These are phyloP conservation scores for Phoenix dactylifera DNA, from an alignment of 176 grass and related monocot species.

Conservation along the genomic window DNA sequence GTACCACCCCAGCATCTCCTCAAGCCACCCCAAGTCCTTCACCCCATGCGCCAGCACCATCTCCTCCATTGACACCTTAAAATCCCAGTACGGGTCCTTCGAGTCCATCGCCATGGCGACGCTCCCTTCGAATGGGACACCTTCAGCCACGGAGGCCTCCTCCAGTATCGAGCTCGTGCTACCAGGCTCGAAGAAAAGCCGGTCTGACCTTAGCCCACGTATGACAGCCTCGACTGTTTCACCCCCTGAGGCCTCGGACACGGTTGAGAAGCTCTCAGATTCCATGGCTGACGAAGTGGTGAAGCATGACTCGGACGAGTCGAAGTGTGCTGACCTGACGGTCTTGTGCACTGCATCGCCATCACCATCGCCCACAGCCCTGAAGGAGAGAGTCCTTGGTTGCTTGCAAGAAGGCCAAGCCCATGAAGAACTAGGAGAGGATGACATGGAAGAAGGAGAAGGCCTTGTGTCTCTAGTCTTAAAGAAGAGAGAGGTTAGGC, in stretches of 20 bases:
- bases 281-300: conserved; percentile 37
- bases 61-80: conserved; percentile 64
- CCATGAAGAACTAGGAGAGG: conserved; percentile 12
- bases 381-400: conserved; percentile 30
- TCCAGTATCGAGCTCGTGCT: conserved; percentile 59
- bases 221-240: conserved; percentile 28
- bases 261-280: conserved; percentile 48
- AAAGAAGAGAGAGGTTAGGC: conserved; percentile 37
- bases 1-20: conserved; percentile 79
- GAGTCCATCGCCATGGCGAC: conserved; percentile 63
- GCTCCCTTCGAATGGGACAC: conserved; percentile 25
- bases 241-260: conserved; percentile 31
- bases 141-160: not conserved
- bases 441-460: not conserved
- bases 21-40: conserved; percentile 51
- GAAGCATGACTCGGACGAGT: conserved; percentile 53
- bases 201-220: conserved; percentile 41
- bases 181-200: conserved; percentile 54
- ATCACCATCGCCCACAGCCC: not conserved
- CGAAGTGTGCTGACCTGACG: conserved; percentile 41
- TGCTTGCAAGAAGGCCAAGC: conserved; percentile 51
- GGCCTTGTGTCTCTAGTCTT: conserved; percentile 21
- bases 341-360: conserved; percentile 3
- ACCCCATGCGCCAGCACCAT: conserved; percentile 61
- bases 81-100: conserved; percentile 69